Evolutionary conservation across 2,329 filamentous ascomycete species (phyloP), one percentile per base, ranked within the genome.

Genomic region (Scytalidium lignicola): DNA sequence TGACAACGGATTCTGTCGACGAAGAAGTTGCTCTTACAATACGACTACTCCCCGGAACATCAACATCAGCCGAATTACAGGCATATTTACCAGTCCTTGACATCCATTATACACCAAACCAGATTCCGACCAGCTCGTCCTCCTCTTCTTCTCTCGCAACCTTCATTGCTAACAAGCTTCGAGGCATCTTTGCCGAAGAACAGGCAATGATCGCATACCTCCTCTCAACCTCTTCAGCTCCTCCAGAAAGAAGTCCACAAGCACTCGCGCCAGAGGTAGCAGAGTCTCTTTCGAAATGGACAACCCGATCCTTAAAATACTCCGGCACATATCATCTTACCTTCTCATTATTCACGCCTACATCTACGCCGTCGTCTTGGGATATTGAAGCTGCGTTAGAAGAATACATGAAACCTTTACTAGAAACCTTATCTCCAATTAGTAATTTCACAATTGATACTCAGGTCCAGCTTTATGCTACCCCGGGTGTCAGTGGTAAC

Each of bases 391-490:
- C 78, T 29, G 90, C 92, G 0, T 77, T 97, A 9, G 77, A 85
- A 20, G 79, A 88, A 56, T 92, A 95, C 67, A 83, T 99, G 67
- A 74, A 80, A 47, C 92, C 93, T 0, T 76, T 97, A 43, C 75
- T 99, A 0, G 77, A 88, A 41, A 83, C 90, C 21, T 79, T 97
- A 22, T 80, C 83, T 0, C 77, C 85, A 1, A 95, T 96, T 56
- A 93, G 91, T 72, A 92, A 95, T 65, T 97, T 99, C 62, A 96
- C 91, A 13, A 85, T 97, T 44, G 91, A 97, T 64, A 95, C 90
- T 0, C 93, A 99, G 69, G 88, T 99, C 2, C 93, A 99, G 69
- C 78, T 97, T 0, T 96, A 96, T 64, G 92, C 93, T n/a, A 71
- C 74, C 1, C 79, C 82, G 0, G 79, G 82, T n/a, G 78, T 81